Evolutionary conservation across 768 basidiomycete species (phyloP).

Genomic region (Kondoa malvinella): DNA sequence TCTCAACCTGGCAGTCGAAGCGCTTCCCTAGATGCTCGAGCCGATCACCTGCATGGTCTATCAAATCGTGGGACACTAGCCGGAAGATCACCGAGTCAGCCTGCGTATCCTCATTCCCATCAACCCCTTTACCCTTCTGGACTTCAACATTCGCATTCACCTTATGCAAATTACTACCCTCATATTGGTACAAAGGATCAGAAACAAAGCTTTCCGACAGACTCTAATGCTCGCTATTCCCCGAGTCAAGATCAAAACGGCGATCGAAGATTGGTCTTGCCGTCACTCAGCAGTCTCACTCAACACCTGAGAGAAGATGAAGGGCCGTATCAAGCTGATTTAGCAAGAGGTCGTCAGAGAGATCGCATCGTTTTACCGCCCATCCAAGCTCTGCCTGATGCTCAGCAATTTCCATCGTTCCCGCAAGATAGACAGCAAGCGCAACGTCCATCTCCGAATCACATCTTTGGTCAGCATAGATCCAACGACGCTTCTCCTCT

Average conservation of each 20-base stretch:
- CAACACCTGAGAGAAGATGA: not conserved
- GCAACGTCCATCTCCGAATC: not conserved
- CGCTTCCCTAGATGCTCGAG: not conserved
- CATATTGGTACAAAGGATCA: not conserved
- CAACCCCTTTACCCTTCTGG: not conserved
- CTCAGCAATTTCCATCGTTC: not conserved
- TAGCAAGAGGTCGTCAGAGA: not conserved
- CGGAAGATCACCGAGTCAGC: not conserved
- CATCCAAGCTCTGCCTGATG: not conserved
- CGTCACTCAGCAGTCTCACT: not conserved
- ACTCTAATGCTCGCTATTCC: not conserved
- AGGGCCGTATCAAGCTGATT: not conserved
- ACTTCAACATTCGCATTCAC: not conserved
- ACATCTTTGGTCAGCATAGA: not conserved
- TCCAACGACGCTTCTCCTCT: not conserved
- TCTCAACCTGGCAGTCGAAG: not conserved
- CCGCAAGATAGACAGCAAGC: not conserved
- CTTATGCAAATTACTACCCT: not conserved
- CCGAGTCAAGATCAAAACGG: not conserved
- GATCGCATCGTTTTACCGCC: constrained; percentile 1
- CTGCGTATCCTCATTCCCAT: not conserved
- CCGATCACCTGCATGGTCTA: not conserved
- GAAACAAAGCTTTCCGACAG: not conserved
- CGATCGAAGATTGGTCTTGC: not conserved
- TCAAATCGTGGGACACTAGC: not conserved